phyloP scores from a whole-genome alignment of 2,329 filamentous ascomycete genomes.

The Penicillium sp. region DNA sequence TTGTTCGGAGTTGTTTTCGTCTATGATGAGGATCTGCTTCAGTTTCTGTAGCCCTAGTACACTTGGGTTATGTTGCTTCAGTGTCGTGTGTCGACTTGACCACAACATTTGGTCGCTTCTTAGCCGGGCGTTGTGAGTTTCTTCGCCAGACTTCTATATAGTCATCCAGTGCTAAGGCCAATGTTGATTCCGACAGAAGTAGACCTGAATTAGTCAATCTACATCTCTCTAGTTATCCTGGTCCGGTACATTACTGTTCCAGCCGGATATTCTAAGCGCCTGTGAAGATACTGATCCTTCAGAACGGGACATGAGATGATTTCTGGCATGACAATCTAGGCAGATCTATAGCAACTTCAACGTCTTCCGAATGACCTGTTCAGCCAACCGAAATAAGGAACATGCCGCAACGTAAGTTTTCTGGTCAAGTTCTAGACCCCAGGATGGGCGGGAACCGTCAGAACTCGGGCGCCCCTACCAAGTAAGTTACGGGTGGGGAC shows the following conservation, averaged over 20 bases:
- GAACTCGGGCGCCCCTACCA: neutral
- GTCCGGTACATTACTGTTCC: neutral
- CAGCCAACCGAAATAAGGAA: neutral
- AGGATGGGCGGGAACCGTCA: neutral
- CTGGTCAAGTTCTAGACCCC: neutral
- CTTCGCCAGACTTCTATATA: too few species aligned
- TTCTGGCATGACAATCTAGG: neutral
- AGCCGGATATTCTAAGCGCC: neutral
- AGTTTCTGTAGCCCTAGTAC: neutral
- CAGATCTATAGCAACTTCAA: neutral
- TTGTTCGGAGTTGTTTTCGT: neutral
- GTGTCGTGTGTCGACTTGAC: too few species aligned
- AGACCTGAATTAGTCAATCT: too few species aligned
- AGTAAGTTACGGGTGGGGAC: slow-evolving; percentile 10
- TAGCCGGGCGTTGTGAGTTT: too few species aligned
- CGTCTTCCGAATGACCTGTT: neutral
- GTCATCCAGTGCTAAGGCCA: too few species aligned
- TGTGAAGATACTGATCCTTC: neutral
- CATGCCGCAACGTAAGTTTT: neutral
- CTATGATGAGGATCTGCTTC: neutral
- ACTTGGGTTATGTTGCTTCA: too few species aligned
- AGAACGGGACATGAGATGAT: neutral
- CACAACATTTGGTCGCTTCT: too few species aligned
- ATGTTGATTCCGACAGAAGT: too few species aligned
- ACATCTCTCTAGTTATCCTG: too few species aligned